A percentile compares a stretch with the other conserved stretches of the same genome.
These are phyloP conservation scores for Stachybotrys elegans DNA, from an alignment of 2,329 filamentous ascomycete genomes.

Conservation along the genomic window DNA sequence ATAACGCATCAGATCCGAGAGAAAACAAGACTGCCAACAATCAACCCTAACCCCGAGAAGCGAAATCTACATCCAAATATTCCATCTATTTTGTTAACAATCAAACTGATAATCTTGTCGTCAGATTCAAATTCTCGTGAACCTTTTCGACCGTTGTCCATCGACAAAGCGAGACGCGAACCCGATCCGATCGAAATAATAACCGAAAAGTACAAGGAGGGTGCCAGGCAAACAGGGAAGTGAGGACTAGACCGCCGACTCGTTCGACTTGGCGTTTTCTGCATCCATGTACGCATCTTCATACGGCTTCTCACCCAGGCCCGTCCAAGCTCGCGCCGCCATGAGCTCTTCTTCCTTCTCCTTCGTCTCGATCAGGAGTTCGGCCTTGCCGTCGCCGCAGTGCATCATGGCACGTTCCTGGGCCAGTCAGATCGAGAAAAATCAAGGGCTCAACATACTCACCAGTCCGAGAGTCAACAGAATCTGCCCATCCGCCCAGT, in stretches of 20 bases:
- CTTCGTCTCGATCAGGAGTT: constrained; percentile 34
- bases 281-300: constrained; percentile 24
- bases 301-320: constrained; percentile 40
- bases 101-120: too few species aligned
- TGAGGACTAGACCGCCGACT: constrained; percentile 1
- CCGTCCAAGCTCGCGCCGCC: constrained; percentile 35
- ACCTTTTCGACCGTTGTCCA: too few species aligned
- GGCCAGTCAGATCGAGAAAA: neutral
- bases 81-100: too few species aligned
- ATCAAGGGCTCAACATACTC: too few species aligned
- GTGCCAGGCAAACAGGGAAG: neutral
- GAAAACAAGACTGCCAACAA: too few species aligned
- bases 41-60: too few species aligned
- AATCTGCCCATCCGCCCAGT: constrained; percentile 44
- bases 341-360: constrained; percentile 40
- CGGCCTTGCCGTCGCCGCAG: constrained; percentile 35
- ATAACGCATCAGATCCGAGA: too few species aligned
- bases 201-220: too few species aligned
- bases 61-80: too few species aligned
- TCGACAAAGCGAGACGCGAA: too few species aligned
- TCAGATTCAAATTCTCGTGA: too few species aligned
- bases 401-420: constrained; percentile 41
- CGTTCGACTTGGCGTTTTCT: neutral
- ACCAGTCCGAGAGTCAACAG: constrained; percentile 51
- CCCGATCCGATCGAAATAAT: too few species aligned